A percentile compares a stretch with the other conserved stretches of the same genome.
Evolutionary conservation across 148 eudicot species (phyloP).

Genomic region (Vaccinium corymbosum): DNA sequence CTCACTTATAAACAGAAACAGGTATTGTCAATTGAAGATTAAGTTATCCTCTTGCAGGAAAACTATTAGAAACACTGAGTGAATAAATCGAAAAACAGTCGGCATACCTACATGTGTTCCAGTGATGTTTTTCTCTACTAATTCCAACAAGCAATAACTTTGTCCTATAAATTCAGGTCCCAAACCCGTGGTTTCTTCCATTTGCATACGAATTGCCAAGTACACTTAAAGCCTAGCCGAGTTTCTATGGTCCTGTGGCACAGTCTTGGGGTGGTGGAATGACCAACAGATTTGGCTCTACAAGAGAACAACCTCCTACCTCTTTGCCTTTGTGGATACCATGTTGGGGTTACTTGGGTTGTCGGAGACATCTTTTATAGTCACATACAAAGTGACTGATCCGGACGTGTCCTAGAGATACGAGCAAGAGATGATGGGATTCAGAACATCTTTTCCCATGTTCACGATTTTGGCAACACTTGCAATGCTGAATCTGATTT

Average conservation of each 20-base stretch:
- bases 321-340: conserved; percentile 55
- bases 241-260: conserved; percentile 52
- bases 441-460: conserved; percentile 58
- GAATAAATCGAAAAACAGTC: too few relatives aligned
- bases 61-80: too few relatives aligned
- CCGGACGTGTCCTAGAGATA: conserved; percentile 48
- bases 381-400: conserved; percentile 51
- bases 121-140: not conserved
- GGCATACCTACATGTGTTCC: too few relatives aligned
- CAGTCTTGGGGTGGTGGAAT: conserved; percentile 76
- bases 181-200: conserved; percentile 68
- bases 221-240: conserved; percentile 43
- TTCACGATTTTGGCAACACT: conserved; percentile 46
- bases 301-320: conserved; percentile 61
- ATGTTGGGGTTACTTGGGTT: conserved; percentile 35
- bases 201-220: conserved; percentile 46
- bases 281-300: conserved; percentile 88
- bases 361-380: conserved; percentile 37
- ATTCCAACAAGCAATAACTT: not conserved
- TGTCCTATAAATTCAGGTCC: conserved; percentile 34
- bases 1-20: too few relatives aligned
- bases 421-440: conserved; percentile 66
- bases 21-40: too few relatives aligned
- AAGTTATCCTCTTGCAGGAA: too few relatives aligned
- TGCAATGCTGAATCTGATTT: conserved; percentile 55